Percentiles rank a stretch among this genome's conserved stretches.
Evolutionary conservation across 1,139 yeast species (phyloP).

Genomic region (Taphrina betulina): DNA sequence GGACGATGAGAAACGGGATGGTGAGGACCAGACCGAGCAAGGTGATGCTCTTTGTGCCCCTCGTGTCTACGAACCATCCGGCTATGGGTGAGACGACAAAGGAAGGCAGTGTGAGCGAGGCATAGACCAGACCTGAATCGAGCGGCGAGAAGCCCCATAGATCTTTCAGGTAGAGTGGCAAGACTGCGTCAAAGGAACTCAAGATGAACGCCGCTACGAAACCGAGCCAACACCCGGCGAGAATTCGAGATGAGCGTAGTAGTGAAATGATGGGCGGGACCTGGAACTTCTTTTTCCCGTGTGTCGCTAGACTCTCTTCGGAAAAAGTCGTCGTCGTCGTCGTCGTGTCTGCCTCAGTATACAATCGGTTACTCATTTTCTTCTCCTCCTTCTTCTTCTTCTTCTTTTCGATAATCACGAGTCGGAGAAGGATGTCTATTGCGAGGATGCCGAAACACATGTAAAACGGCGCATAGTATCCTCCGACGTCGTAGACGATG

Average conservation of each 20-base stretch:
- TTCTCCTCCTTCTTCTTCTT: too few relatives aligned
- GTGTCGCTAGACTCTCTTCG: too few relatives aligned
- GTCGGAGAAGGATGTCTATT: conserved; percentile 43
- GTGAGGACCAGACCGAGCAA: conserved; percentile 40
- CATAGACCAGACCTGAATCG: conserved; percentile 43
- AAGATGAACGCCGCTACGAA: conserved; percentile 43
- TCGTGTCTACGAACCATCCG: conserved; percentile 43
- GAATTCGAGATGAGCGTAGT: conserved; percentile 38
- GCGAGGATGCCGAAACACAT: conserved; percentile 43
- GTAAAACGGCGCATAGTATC: conserved; percentile 45
- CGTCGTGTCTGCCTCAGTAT: neutral
- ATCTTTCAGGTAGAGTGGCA: conserved; percentile 43
- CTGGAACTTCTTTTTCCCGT: too few relatives aligned
- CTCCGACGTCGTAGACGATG: conserved; percentile 43
- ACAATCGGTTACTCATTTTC: too few relatives aligned
- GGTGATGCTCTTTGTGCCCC: conserved; percentile 43
- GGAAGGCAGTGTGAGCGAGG: conserved; percentile 41
- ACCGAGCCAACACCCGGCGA: conserved; percentile 41
- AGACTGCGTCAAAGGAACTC: conserved; percentile 44
- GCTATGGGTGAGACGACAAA: conserved; percentile 43
- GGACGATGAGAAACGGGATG: conserved; percentile 40
- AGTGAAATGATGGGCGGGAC: conserved; percentile 20
- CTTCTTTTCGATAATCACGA: conserved; percentile 42
- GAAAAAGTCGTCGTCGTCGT: conserved; percentile 1
- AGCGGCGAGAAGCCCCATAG: conserved; percentile 43